phyloP scores from a whole-genome alignment of 305 asterid genomes.

The Fraxinus sp. region DNA sequence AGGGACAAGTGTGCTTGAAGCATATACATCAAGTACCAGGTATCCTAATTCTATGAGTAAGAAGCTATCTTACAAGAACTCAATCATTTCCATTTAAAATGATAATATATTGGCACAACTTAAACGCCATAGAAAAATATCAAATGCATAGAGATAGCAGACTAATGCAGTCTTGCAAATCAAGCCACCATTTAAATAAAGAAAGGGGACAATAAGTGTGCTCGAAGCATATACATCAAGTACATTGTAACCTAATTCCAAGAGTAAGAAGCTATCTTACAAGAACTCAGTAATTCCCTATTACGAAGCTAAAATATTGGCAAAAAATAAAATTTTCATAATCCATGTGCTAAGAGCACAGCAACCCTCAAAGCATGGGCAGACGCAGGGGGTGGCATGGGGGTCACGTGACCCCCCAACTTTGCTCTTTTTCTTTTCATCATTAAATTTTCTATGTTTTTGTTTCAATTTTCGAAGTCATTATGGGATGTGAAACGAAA shows the following conservation, averaged over 20 bases:
- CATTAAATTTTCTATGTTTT: no score
- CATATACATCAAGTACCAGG: not conserved
- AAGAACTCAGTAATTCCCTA: slow-evolving; percentile 1
- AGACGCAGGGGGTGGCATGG: no score
- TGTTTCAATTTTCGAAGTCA: no score
- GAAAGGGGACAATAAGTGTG: not conserved
- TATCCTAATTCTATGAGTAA: not conserved
- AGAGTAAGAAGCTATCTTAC: slow-evolving; percentile 1
- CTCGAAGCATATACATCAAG: not conserved
- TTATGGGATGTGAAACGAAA: no score
- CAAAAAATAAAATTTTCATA: not conserved
- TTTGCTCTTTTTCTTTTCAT: no score
- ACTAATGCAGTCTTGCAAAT: not conserved
- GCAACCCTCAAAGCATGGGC: not conserved
- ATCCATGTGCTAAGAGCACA: not conserved
- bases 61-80: not conserved
- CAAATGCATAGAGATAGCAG: not conserved
- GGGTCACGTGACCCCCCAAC: no score
- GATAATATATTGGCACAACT: not conserved
- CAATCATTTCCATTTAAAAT: not conserved
- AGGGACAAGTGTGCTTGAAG: not conserved
- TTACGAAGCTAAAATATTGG: not conserved
- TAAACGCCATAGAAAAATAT: not conserved
- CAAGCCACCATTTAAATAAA: not conserved
- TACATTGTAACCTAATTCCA: not conserved